phyloP scores from a whole-genome alignment of 768 basidiomycete genomes.

The Hebeloma cylindrosporum region DNA sequence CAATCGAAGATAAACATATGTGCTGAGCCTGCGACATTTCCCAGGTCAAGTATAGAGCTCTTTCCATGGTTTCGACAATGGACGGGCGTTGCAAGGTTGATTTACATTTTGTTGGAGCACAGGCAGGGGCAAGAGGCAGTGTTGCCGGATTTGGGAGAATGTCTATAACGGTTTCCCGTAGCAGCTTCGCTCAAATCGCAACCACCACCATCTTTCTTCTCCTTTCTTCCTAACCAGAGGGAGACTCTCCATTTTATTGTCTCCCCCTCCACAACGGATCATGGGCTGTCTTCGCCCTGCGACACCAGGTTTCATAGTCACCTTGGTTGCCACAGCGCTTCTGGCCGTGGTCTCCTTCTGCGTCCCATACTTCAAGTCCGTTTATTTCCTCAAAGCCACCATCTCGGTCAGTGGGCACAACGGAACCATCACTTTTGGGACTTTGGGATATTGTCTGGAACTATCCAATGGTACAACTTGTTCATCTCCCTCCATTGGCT shows the following conservation, averaged over 20 bases:
- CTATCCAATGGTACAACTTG: slow-evolving; percentile 61
- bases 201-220: slow-evolving; percentile 9
- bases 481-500: slow-evolving; percentile 80
- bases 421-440: slow-evolving; percentile 81
- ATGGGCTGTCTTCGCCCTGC: slow-evolving; percentile 79
- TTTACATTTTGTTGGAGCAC: too few relatives aligned
- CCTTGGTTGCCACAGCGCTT: slow-evolving; percentile 72
- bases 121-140: too few relatives aligned
- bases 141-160: too few relatives aligned
- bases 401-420: slow-evolving; percentile 45
- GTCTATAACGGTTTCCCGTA: too few relatives aligned
- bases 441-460: slow-evolving; percentile 83
- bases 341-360: slow-evolving; percentile 88
- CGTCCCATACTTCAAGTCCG: slow-evolving; percentile 84
- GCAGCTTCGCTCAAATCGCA: background rate
- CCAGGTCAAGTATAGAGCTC: too few relatives aligned
- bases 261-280: slow-evolving; percentile 8
- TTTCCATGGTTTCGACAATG: too few relatives aligned
- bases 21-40: too few relatives aligned
- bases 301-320: slow-evolving; percentile 86
- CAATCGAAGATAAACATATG: too few relatives aligned
- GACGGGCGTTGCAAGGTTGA: too few relatives aligned
- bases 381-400: slow-evolving; percentile 85
- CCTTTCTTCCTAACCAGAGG: slow-evolving; percentile 10
- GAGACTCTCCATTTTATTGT: slow-evolving; percentile 9